Conservation (phyloP, 176 grass and related monocot genomes). For the Eragrostis curvula region DNA sequence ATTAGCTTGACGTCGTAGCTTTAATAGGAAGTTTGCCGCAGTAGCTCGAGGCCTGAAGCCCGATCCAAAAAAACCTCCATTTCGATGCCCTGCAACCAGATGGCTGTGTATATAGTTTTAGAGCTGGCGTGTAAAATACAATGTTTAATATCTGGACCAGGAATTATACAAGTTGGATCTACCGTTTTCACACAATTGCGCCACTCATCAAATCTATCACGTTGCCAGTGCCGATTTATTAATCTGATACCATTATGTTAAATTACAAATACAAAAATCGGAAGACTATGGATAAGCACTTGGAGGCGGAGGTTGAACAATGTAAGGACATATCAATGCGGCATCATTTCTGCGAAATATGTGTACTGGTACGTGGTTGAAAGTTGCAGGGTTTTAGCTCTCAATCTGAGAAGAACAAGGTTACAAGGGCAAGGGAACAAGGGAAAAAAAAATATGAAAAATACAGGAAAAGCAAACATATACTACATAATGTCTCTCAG, state of each 20-base stretch:
- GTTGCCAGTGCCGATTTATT: no score
- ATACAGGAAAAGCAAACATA: not conserved
- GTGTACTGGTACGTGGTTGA: not conserved
- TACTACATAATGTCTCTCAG: no score
- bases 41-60: not conserved
- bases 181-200: not conserved
- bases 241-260: no score
- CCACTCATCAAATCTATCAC: not conserved
- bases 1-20: not conserved
- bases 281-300: not conserved
- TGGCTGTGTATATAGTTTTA: not conserved
- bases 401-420: not conserved
- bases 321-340: no score
- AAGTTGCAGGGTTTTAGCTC: not conserved
- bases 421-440: not conserved
- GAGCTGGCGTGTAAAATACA: not conserved
- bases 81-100: no score
- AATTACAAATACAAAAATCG: not conserved
- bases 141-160: not conserved
- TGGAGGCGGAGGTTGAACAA: no score
- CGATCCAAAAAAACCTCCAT: not conserved
- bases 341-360: no score
- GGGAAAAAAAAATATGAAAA: not conserved
- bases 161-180: not conserved
- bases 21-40: not conserved